Evolutionary conservation across 23 red algal genomes (phyloP).

Genomic region (Chondrus crispus): DNA sequence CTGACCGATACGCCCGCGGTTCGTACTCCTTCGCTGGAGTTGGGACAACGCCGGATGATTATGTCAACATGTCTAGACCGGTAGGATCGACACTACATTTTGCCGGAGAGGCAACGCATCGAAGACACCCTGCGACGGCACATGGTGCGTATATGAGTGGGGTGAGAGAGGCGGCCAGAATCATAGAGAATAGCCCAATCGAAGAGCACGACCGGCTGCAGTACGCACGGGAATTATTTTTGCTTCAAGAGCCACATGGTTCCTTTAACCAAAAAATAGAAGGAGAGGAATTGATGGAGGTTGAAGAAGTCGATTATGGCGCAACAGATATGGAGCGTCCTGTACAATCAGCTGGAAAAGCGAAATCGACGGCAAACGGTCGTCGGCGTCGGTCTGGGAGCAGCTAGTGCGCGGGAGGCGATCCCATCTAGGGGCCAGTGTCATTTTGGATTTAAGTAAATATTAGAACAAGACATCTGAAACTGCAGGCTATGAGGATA

Average conservation of each 20-base stretch:
- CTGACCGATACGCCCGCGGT: constrained; percentile 71
- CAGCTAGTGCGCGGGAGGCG: no score
- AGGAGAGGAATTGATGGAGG: no score
- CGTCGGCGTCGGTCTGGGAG: no score
- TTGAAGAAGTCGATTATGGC: no score
- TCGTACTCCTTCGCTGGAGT: constrained; percentile 83
- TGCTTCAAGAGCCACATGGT: constrained; percentile 27
- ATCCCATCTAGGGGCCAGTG: no score
- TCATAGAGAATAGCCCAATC: constrained; percentile 37
- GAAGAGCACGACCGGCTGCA: not conserved
- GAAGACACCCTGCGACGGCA: constrained; percentile 75
- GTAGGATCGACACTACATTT: constrained; percentile 68
- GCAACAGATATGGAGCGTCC: no score
- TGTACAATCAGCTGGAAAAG: no score
- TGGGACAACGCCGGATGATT: constrained; percentile 70
- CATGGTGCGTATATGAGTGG: constrained; percentile 91
- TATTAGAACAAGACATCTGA: no score
- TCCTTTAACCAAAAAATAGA: no score
- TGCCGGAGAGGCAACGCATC: constrained; percentile 87
- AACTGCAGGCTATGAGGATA: no score
- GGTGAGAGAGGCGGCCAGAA: constrained; percentile 52
- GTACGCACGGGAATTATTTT: constrained; percentile 29
- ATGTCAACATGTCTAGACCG: constrained; percentile 46
- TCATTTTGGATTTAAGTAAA: no score
- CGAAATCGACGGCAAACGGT: no score